These are phyloP conservation scores for Raphanus raphanistrum DNA, from an alignment of 345 rosid genomes.

Conservation along the genomic window DNA sequence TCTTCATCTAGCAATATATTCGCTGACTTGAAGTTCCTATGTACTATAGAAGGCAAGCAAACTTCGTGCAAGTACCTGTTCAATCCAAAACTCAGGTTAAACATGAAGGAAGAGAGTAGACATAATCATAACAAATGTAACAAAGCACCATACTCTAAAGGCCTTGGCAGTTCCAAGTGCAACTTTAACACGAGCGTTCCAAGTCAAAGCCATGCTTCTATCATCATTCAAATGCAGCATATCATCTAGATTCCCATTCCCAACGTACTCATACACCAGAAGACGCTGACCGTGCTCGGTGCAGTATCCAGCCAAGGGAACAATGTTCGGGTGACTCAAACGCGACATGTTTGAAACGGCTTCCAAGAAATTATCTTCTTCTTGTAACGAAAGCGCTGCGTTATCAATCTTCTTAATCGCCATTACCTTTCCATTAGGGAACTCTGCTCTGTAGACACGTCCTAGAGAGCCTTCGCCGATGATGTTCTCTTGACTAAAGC, in stretches of 20 bases:
- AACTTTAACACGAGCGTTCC: constrained; percentile 99
- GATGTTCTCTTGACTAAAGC: constrained; percentile 89
- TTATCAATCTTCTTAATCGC: constrained; percentile 95
- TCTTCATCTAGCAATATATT: constrained; percentile 96
- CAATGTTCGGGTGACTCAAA: constrained; percentile 88
- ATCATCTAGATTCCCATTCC: constrained; percentile 81
- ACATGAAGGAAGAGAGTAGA: neutral
- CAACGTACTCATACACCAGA: constrained; percentile 76
- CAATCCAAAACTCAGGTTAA: neutral
- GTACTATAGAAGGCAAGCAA: constrained; percentile 94
- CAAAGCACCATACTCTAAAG: constrained; percentile 77
- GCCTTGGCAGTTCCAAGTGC: constrained; percentile 98
- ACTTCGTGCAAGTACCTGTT: constrained; percentile 97
- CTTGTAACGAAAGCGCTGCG: constrained; percentile 82
- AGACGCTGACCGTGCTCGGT: constrained; percentile 97
- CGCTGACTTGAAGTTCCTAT: constrained; percentile 96
- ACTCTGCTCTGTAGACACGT: constrained; percentile 93
- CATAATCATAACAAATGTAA: neutral
- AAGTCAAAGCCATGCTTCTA: constrained; percentile 59
- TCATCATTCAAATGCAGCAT: constrained; percentile 82
- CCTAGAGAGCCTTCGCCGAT: constrained; percentile 98
- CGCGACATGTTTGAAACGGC: constrained; percentile 93
- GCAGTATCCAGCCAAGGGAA: constrained; percentile 83
- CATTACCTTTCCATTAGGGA: constrained; percentile 90
- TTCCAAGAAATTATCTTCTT: constrained; percentile 91